Base-by-base conservation (phyloP, 805 yeast species). In the Candida patagonica region DNA sequence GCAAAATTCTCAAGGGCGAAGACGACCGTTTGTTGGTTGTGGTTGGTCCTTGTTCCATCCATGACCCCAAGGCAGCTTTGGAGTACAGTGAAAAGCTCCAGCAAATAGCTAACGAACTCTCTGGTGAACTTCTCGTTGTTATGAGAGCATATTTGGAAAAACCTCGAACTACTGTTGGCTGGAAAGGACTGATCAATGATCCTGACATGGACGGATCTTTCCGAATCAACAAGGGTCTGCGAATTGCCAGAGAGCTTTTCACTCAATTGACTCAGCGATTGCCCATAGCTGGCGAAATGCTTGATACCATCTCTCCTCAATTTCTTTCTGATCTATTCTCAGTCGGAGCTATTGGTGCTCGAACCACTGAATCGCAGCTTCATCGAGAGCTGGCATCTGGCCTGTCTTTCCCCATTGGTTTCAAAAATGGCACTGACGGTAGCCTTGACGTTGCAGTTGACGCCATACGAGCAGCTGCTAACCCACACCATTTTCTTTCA, bases 101-200 rank as follows among this genome's bases (percentile, higher is more conserved):
- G 32, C 68, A 67, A 40, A 58, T 80, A 26, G 65, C 81, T 31
- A 76, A 76, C 42, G 70, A 76, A 56, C 68, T 82, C 47, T 70
- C 79, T 48, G 77, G 74, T 35, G 96, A 89, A 51, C 70, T 92
- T 44, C 74, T 78, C 42, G 79, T 92, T 43, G 80, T 92, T 46
- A 92, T 92, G 98, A 79, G 98, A 67, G 97, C 97, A 3, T 92
- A 92, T 68, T 71, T 92, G 56, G 98, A 89, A 63, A 89, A 89
- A 66, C 98, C 98, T 53, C 78, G 98, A 66, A 89, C 98, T 38
- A 89, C 97, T 22, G 97, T 92, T 34, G 98, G 98, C 44, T 89
- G 98, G 98, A 89, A 89, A 67, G 98, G 98, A 52, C 71, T 89
- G 50, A 92, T 89, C 55, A 89, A 89, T 60, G 98, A 89, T 62